Conservation (phyloP, 139 green algal genomes). For the Tetradesmus obliquus region DNA sequence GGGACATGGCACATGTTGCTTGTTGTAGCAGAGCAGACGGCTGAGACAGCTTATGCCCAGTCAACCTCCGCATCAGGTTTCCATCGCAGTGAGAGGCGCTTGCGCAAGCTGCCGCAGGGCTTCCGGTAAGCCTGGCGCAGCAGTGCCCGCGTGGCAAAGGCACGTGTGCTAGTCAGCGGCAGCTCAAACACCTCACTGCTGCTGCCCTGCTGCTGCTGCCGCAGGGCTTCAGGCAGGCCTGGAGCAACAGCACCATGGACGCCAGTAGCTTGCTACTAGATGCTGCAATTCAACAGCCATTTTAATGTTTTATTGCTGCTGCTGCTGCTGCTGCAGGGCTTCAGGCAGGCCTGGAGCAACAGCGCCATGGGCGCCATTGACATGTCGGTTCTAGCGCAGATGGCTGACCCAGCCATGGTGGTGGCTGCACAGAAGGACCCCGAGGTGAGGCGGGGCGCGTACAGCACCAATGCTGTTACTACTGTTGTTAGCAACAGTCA, state of each 20-base stretch:
- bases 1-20: too few relatives aligned
- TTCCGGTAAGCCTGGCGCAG: too few relatives aligned
- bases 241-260: conserved; percentile 16
- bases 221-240: too few relatives aligned
- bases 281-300: too few relatives aligned
- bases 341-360: conserved; percentile 46
- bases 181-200: not conserved
- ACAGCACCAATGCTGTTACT: not conserved
- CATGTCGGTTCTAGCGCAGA: conserved; percentile 41
- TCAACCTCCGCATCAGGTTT: too few relatives aligned
- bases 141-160: too few relatives aligned
- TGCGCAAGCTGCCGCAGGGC: too few relatives aligned
- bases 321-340: conserved; percentile 29
- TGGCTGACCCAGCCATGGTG: conserved; percentile 42
- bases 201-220: not conserved
- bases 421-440: conserved; percentile 45
- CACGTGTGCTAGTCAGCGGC: too few relatives aligned
- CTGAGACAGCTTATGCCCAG: too few relatives aligned
- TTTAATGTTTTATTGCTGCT: not conserved
- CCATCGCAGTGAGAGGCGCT: too few relatives aligned
- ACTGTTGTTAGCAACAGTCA: not conserved
- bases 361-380: conserved; percentile 50
- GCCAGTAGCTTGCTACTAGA: not conserved
- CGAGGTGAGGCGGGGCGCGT: conserved; percentile 2
- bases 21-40: too few relatives aligned